A percentile compares a stretch with the other conserved stretches of the same genome.
Conservation (phyloP, 108 stramenopile genomes). For the Cyclotella distinguenda region DNA sequence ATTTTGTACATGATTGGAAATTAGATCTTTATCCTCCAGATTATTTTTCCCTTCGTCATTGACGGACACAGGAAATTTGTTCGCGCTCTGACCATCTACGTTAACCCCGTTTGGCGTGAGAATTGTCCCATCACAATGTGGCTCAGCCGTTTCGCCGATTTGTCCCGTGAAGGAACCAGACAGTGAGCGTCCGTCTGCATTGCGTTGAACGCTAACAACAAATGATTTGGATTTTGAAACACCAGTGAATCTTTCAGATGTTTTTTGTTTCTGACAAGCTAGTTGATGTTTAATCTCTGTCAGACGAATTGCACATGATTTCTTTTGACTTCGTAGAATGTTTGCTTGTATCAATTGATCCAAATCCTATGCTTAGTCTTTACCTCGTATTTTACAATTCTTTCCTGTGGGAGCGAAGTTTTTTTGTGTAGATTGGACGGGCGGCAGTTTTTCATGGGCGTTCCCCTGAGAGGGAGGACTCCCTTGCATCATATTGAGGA, state of each 20-base stretch:
- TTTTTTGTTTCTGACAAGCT: not conserved
- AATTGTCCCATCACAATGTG: constrained; percentile 8
- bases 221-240: constrained; percentile 1
- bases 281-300: not conserved
- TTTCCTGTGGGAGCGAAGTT: too few relatives aligned
- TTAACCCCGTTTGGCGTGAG: not conserved
- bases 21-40: not conserved
- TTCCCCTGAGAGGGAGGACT: too few relatives aligned
- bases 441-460: too few relatives aligned
- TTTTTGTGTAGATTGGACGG: too few relatives aligned
- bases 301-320: constrained; percentile 1
- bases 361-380: not conserved
- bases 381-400: too few relatives aligned
- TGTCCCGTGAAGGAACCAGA: constrained; percentile 4
- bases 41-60: not conserved
- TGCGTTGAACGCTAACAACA: constrained; percentile 9
- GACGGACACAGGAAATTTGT: constrained; percentile 3
- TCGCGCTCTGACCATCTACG: not conserved
- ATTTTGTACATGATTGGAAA: not conserved
- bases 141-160: constrained; percentile 10
- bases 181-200: not conserved
- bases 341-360: not conserved
- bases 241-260: not conserved
- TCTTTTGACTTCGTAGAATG: constrained; percentile 9
- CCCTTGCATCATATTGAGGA: too few relatives aligned